Conservation (phyloP, 2,329 filamentous ascomycete genomes). For the Periconia macrospinosa region DNA sequence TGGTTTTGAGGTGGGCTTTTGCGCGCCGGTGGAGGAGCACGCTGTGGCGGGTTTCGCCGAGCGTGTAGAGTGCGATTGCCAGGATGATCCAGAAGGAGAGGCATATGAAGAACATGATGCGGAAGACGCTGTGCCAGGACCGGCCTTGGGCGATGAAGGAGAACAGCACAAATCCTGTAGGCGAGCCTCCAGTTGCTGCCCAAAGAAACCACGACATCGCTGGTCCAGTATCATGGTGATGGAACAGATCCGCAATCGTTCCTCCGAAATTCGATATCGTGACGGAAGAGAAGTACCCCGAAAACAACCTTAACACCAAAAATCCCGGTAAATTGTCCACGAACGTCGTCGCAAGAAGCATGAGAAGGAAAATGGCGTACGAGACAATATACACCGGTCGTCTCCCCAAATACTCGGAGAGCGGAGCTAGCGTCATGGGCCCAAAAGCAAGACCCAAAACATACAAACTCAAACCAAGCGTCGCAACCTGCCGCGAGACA, state of each 20-base stretch:
- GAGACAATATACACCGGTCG: conserved; percentile 48
- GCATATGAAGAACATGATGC: conserved; percentile 51
- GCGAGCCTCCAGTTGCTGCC: conserved; percentile 51
- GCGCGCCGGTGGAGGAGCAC: conserved; percentile 46
- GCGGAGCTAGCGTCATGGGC: conserved; percentile 39
- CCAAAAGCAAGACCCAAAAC: conserved; percentile 51
- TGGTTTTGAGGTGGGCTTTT: conserved; percentile 28
- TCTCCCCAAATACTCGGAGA: conserved; percentile 47
- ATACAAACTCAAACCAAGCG: conserved; percentile 51
- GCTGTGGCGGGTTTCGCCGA: conserved; percentile 51
- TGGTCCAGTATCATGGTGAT: conserved; percentile 46
- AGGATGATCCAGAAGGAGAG: conserved; percentile 49
- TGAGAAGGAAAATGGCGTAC: conserved; percentile 47
- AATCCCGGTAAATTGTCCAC: conserved; percentile 47
- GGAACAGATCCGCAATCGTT: conserved; percentile 50
- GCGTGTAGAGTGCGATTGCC: conserved; percentile 36
- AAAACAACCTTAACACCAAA: conserved; percentile 47
- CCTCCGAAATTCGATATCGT: conserved; percentile 47
- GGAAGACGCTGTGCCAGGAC: conserved; percentile 50
- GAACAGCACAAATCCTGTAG: conserved; percentile 51
- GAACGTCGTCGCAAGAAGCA: conserved; percentile 49
- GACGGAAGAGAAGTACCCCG: conserved; percentile 49
- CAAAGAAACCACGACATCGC: conserved; percentile 50
- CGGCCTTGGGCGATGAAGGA: conserved; percentile 49
- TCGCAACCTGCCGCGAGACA: conserved; percentile 45